A percentile compares a stretch with the other conserved stretches of the same genome.
These are phyloP conservation scores for Penicillium digitatum DNA, from an alignment of 2,329 filamentous ascomycete genomes.

Conservation along the genomic window DNA sequence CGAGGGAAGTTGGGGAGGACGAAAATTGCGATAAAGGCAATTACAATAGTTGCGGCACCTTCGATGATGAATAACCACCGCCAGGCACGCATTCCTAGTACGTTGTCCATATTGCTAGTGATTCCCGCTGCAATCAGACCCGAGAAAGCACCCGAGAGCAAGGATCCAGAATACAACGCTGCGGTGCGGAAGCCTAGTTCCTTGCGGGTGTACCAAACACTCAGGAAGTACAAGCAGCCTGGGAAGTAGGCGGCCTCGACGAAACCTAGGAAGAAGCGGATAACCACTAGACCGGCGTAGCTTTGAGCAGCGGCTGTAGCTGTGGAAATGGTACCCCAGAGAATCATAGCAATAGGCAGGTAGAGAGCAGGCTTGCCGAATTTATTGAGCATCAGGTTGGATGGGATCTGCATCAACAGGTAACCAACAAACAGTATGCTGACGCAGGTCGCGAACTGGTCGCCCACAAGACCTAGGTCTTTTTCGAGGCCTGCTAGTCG, in stretches of 20 bases:
- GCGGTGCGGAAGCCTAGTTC: constrained; percentile 43
- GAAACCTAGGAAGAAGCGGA: constrained; percentile 47
- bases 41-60: constrained; percentile 59
- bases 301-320: constrained; percentile 37
- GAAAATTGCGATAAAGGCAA: constrained; percentile 57
- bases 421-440: constrained; percentile 55
- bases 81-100: constrained; percentile 55
- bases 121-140: constrained; percentile 64
- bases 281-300: constrained; percentile 47
- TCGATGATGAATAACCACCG: constrained; percentile 69
- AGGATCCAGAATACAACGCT: constrained; percentile 56
- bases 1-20: constrained; percentile 66
- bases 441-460: constrained; percentile 32
- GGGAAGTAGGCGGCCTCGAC: constrained; percentile 35
- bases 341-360: constrained; percentile 52
- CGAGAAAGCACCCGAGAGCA: constrained; percentile 69
- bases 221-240: constrained; percentile 40
- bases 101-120: constrained; percentile 59
- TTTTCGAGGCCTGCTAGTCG: constrained; percentile 32
- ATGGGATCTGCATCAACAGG: constrained; percentile 58
- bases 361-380: constrained; percentile 51
- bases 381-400: constrained; percentile 50
- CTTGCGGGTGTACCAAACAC: constrained; percentile 23
- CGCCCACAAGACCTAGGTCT: constrained; percentile 16
- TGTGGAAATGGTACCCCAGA: constrained; percentile 61